Evolutionary conservation across 768 basidiomycete species (phyloP), one percentile per base, ranked within the genome.

Genomic region (Trametes coccinea): DNA sequence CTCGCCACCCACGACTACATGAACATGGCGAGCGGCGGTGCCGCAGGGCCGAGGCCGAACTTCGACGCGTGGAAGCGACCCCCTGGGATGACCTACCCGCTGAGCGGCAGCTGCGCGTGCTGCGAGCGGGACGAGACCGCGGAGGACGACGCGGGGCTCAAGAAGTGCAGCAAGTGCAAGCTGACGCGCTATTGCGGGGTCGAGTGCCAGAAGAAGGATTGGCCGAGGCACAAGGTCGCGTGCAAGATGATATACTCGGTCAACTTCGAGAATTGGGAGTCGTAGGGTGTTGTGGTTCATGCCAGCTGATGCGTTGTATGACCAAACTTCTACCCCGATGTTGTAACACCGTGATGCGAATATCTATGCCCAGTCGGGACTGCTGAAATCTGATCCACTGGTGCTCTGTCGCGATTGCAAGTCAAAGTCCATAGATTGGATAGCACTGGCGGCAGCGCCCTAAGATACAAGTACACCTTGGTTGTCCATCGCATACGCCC

Each of bases 231-330:
- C 33, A 61, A 61, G 43, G 51, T 52, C 14, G 49, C 49, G 5
- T 61, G 60, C 27, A 37, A 31, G 31, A 37, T 44, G 43, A 34
- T 56, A 6, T 34, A 37, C 34, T 61, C 60, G 46, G 59, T 60
- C 11, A 48, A 40, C 45, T 60, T 60, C 53, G 62, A 59, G 57
- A 63, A 63, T 5, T 63, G 62, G 62, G 62, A 57, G 2, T 57
- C 22, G 22, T 22, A 22, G 22, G 22, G 1, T 1, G 22, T 22
- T 22, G 22, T 22, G 22, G 0, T 22, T 1, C 22, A 22, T 22
- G n/a, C n/a, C n/a, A 1, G 22, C 22, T 22, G 22, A 22, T 22
- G 22, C 22, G 22, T 22, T 22, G 22, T 22, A 22, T n/a, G n/a
- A n/a, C n/a, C n/a, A n/a, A 22, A 22, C 22, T 22, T 22, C 22